Evolutionary conservation across 345 rosid genomes (phyloP).

Genomic region (Physaria fendleri): DNA sequence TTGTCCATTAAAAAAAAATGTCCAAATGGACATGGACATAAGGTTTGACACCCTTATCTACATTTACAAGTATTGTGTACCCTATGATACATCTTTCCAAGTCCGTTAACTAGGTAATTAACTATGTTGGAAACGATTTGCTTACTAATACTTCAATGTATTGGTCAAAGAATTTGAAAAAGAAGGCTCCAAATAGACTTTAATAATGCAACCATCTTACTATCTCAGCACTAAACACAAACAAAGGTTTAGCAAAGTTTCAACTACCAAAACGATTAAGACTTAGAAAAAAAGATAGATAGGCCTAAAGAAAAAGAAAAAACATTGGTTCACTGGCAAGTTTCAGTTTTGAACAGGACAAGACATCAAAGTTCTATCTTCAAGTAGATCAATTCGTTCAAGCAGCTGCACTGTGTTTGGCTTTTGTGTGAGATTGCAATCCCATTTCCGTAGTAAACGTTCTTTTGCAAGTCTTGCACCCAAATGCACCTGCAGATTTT

Average conservation of each 20-base stretch:
- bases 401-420: conserved; percentile 54
- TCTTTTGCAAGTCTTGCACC: conserved; percentile 68
- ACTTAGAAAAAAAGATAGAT: background rate
- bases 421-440: conserved; percentile 69
- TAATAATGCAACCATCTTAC: background rate
- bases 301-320: background rate
- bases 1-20: no score
- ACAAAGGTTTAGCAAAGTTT: conserved; percentile 2
- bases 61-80: no score
- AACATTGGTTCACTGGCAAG: conserved; percentile 7
- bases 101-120: no score
- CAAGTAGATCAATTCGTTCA: conserved; percentile 3
- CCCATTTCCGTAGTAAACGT: conserved; percentile 60
- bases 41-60: no score
- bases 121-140: background rate
- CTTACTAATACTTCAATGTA: background rate
- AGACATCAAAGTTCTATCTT: conserved; percentile 1
- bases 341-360: conserved; percentile 3
- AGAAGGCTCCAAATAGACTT: background rate
- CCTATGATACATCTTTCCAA: no score
- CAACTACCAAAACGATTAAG: background rate
- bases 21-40: no score
- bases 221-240: conserved; percentile 5
- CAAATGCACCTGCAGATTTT: conserved; percentile 35
- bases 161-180: no score